phyloP scores from a whole-genome alignment of 768 basidiomycete genomes.

The Erythrobasidium yunnanense region DNA sequence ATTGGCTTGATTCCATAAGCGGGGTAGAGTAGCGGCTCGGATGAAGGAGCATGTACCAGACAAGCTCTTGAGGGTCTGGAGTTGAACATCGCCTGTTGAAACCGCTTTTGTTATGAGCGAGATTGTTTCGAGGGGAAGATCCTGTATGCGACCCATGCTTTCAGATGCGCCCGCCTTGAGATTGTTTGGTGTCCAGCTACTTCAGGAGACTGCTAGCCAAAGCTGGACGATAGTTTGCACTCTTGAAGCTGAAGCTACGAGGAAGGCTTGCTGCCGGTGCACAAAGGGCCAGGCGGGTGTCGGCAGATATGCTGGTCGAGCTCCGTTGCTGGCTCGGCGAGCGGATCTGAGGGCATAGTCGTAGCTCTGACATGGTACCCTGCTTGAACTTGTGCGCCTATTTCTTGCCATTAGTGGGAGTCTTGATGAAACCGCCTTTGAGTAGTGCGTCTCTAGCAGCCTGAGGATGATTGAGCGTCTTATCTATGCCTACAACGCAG shows the following conservation, averaged over 20 bases:
- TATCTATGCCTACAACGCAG: background rate
- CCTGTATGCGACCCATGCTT: background rate
- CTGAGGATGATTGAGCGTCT: slow-evolving; percentile 39
- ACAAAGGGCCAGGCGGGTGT: no score
- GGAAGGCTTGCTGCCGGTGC: background rate
- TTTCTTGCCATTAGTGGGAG: background rate
- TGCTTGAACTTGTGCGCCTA: no score
- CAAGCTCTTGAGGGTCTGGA: background rate
- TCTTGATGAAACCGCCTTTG: slow-evolving; percentile 62
- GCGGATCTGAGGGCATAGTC: no score
- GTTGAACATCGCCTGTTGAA: background rate
- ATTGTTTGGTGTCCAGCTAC: background rate
- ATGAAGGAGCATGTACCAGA: background rate
- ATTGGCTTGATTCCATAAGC: background rate
- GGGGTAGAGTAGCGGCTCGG: background rate
- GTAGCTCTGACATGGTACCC: no score
- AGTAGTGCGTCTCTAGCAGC: slow-evolving; percentile 86
- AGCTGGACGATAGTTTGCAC: no score
- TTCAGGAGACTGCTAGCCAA: no score
- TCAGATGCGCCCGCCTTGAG: background rate
- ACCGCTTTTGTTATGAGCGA: background rate
- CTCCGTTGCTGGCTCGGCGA: no score
- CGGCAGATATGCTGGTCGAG: no score
- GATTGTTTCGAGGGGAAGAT: background rate
- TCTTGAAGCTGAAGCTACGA: no score